These are phyloP conservation scores for Entonaema liquescens DNA, from an alignment of 495 filamentous ascomycete genomes.

Conservation along the genomic window DNA sequence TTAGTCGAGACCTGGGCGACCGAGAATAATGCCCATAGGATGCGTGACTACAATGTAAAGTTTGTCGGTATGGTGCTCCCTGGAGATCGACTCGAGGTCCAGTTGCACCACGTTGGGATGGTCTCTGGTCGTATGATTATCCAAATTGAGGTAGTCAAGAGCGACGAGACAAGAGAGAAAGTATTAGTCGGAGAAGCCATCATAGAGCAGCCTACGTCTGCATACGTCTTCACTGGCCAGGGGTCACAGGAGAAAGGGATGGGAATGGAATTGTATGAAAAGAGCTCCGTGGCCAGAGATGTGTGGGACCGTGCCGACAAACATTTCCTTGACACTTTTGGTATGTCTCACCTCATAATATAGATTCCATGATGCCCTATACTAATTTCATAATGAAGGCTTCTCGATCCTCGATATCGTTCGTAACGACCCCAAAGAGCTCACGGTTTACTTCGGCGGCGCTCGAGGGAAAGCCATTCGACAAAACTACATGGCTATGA, in stretches of 20 bases:
- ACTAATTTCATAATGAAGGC: constrained; percentile 55
- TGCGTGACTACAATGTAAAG: constrained; percentile 83
- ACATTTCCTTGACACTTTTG: constrained; percentile 92
- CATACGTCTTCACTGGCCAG: constrained; percentile 90
- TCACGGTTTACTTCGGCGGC: constrained; percentile 90
- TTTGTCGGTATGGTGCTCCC: constrained; percentile 89
- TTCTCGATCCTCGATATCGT: constrained; percentile 90
- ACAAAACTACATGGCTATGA: constrained; percentile 93
- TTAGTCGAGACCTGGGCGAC: constrained; percentile 93
- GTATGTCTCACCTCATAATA: constrained; percentile 49
- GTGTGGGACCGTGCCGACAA: constrained; percentile 90
- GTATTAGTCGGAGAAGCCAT: constrained; percentile 84
- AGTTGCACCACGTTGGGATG: constrained; percentile 87
- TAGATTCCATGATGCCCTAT: not conserved
- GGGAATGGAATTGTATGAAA: constrained; percentile 90
- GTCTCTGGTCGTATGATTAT: constrained; percentile 88
- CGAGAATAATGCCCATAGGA: constrained; percentile 87
- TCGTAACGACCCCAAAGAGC: constrained; percentile 90
- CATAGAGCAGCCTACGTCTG: constrained; percentile 84
- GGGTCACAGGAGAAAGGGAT: constrained; percentile 91
- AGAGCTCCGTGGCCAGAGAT: constrained; percentile 81
- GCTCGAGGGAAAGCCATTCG: constrained; percentile 86
- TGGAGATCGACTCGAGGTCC: constrained; percentile 83
- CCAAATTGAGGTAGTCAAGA: constrained; percentile 78
- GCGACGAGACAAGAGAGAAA: constrained; percentile 83